Evolutionary conservation across 192 early-diverging fungal genomes (phyloP).

Genomic region (Rhizophagus clarus): DNA sequence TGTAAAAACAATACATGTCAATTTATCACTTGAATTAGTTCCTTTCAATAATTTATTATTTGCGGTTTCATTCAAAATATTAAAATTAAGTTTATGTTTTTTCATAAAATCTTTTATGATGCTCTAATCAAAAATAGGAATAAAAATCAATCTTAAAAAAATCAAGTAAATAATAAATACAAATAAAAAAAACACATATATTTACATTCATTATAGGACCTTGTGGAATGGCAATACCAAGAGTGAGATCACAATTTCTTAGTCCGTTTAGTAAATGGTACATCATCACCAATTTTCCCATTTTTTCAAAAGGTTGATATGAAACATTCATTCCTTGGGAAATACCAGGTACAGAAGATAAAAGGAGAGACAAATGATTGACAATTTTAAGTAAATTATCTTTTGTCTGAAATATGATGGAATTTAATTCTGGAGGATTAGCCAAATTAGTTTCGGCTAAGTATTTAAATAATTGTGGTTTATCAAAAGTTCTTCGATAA

Average conservation of each 20-base stretch:
- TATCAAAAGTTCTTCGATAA: neutral
- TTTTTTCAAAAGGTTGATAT: neutral
- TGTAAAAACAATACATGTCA: neutral
- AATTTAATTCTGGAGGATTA: neutral
- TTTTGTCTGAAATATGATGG: neutral
- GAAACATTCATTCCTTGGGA: neutral
- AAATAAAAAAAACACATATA: neutral
- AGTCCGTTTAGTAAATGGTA: neutral
- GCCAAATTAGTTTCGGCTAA: neutral
- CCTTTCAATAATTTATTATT: neutral
- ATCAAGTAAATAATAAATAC: too few relatives aligned
- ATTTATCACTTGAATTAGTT: neutral
- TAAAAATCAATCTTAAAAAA: neutral
- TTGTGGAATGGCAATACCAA: constrained; percentile 11
- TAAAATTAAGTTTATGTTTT: neutral
- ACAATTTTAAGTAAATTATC: constrained; percentile 13
- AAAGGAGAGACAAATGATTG: neutral
- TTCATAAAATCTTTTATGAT: neutral
- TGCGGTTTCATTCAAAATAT: neutral
- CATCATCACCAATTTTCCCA: neutral
- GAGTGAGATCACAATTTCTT: neutral
- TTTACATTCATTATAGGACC: constrained; percentile 18
- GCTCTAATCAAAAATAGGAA: neutral
- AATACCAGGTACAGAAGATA: neutral
- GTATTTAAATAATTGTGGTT: neutral